Evolutionary conservation across 2,329 filamentous ascomycete genomes (phyloP), one percentile per base, ranked within the genome.

Genomic region (Didymella pinodella): DNA sequence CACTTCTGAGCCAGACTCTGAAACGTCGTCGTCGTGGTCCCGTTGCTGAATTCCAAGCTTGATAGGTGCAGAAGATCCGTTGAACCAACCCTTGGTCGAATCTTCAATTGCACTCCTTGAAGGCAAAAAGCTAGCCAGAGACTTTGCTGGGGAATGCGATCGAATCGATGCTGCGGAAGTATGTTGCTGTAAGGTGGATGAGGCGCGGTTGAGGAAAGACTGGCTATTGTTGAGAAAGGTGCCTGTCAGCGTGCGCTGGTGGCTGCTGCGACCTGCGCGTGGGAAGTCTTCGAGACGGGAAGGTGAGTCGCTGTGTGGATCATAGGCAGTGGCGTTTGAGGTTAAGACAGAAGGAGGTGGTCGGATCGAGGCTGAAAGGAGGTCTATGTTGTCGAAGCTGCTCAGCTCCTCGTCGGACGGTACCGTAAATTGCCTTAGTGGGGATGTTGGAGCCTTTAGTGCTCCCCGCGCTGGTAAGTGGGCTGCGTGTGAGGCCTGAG

Each of bases 21-120:
- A 69, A 10, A 70, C 71, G 36, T 76, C 73, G 18, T 72, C 65
- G 50, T 69, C 66, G 40, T 72, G 65, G 48, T 69, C 66, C 8
- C 62, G 63, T 50, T 66, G 65, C 10, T 68, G 47, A 20, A 82
- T 67, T 40, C 78, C 78, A 40, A 84, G 72, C 62, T 77, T 80
- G 44, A 83, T 78, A n/a, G 81, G 79, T 36, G 81, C 79, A 26
- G 82, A 84, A 48, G 80, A 78, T 36, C 83, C 83, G 67, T 81
- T 81, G 69, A 85, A 85, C 82, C 83, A 84, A 63, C 79, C 79
- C 49, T 81, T 79, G 54, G 65, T 71, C 12, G 72, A 70, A 48
- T 74, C 72, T 20, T 40, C 16, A 40, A 73, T 61, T 5, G 65
- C 52, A 57, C 61, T 68, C 44, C 75, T 61, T 29, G 75, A 75